phyloP scores from a whole-genome alignment of 2,329 filamentous ascomycete species.

The Cryphonectria parasitica region DNA sequence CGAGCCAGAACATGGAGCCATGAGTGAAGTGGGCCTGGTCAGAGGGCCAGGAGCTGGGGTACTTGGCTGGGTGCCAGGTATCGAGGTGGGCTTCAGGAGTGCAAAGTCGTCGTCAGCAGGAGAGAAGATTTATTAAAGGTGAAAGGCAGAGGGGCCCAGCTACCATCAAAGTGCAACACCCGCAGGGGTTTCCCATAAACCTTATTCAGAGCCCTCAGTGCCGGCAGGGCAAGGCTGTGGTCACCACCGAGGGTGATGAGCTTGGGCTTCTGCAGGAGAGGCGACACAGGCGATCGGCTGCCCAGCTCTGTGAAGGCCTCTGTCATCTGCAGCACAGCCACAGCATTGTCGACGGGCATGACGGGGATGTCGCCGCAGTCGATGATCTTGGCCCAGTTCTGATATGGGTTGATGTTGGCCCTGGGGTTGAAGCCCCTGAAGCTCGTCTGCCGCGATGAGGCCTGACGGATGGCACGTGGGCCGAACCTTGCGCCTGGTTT shows the following conservation, averaged over 20 bases:
- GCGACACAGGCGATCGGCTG: conserved; percentile 41
- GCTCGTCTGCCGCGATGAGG: conserved; percentile 77
- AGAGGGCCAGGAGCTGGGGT: conserved; percentile 74
- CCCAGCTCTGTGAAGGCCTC: conserved; percentile 75
- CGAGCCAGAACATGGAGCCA: conserved; percentile 91
- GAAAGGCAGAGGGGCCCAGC: conserved; percentile 33
- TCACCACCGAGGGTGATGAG: conserved; percentile 75
- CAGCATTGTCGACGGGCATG: conserved; percentile 81
- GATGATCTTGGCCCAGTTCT: conserved; percentile 75
- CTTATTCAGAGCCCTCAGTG: conserved; percentile 66
- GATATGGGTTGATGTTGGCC: conserved; percentile 82
- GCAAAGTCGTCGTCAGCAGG: not conserved
- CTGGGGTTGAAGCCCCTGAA: conserved; percentile 83
- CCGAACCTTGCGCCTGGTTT: conserved; percentile 73
- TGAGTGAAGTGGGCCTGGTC: conserved; percentile 81
- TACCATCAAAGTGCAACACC: conserved; percentile 74
- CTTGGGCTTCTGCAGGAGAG: conserved; percentile 48
- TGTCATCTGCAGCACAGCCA: conserved; percentile 84
- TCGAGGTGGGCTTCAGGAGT: conserved; percentile 65
- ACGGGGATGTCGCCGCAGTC: conserved; percentile 93
- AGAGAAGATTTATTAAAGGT: too few relatives aligned
- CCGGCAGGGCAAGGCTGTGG: conserved; percentile 71
- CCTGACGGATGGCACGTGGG: conserved; percentile 83
- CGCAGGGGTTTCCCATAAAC: conserved; percentile 66
- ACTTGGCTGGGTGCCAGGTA: conserved; percentile 83